Conservation (phyloP, 2,329 filamentous ascomycete species). For the Herpotrichia juniperi region DNA sequence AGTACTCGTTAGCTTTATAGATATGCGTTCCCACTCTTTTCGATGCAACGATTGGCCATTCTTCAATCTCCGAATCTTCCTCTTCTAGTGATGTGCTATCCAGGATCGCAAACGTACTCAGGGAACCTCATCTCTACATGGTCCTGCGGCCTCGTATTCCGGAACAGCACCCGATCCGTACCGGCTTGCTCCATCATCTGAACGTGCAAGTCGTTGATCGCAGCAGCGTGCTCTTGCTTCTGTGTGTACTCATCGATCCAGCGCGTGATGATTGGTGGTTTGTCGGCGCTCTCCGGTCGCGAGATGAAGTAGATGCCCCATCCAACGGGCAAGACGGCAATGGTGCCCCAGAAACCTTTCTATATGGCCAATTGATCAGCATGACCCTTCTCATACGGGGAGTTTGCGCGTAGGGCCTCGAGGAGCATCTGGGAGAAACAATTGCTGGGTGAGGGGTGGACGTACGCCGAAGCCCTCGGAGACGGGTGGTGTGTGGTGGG, state of each 20-base stretch:
- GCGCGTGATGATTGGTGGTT: slow-evolving; percentile 51
- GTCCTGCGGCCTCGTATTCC: slow-evolving; percentile 52
- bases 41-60: not conserved
- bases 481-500: slow-evolving; percentile 35
- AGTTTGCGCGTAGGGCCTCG: not conserved
- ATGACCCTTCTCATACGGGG: not conserved
- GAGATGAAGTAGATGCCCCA: slow-evolving; percentile 55
- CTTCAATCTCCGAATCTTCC: not conserved
- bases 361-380: slow-evolving; percentile 31
- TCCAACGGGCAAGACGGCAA: slow-evolving; percentile 53
- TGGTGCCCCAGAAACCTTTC: slow-evolving; percentile 55
- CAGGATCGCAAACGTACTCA: slow-evolving; percentile 60
- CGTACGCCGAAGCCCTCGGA: slow-evolving; percentile 60
- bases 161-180: slow-evolving; percentile 65
- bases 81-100: not conserved
- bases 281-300: slow-evolving; percentile 43
- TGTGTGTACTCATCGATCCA: slow-evolving; percentile 63
- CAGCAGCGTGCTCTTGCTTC: slow-evolving; percentile 59
- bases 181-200: slow-evolving; percentile 67
- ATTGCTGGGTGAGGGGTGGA: slow-evolving; percentile 24
- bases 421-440: slow-evolving; percentile 7
- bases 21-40: not conserved
- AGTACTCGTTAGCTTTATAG: slow-evolving; percentile 18
- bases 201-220: slow-evolving; percentile 66
- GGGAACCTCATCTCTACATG: slow-evolving; percentile 64